A percentile compares a stretch with the other conserved stretches of the same genome.
phyloP scores from a whole-genome alignment of 371 early-diverging fungal genomes.

The Nematocida ironsii region DNA sequence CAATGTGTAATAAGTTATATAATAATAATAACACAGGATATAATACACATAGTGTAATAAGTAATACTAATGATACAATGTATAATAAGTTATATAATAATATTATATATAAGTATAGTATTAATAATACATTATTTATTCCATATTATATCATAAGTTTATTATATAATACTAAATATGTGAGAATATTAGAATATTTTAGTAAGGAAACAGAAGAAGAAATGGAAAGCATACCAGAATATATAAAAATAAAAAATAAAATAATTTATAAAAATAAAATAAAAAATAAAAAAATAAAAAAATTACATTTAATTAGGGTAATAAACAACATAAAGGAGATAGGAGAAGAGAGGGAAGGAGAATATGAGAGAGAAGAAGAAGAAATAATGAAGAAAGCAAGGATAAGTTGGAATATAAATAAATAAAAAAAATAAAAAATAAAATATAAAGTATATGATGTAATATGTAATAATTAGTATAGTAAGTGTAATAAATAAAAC shows the following conservation, averaged over 20 bases:
- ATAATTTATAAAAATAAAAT: background rate
- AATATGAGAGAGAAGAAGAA: constrained; percentile 30
- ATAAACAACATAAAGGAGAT: constrained; percentile 1
- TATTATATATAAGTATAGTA: too few species aligned
- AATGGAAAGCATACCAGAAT: constrained; percentile 47
- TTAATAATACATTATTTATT: background rate
- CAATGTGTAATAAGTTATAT: too few species aligned
- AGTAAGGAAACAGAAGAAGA: constrained; percentile 3
- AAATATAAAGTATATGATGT: too few species aligned
- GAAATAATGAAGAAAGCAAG: constrained; percentile 15
- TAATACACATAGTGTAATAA: too few species aligned
- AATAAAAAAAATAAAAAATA: constrained; percentile 2
- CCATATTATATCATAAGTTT: constrained; percentile 53
- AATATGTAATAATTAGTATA: too few species aligned
- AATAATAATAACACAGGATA: too few species aligned
- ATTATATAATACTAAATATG: constrained; percentile 24
- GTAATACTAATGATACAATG: too few species aligned
- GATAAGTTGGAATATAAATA: background rate
- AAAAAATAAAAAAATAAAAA: constrained; percentile 12
- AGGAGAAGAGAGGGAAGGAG: background rate
- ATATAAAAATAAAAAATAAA: constrained; percentile 10
- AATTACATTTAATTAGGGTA: constrained; percentile 20
- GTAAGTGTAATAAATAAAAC: too few species aligned
- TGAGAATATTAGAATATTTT: constrained; percentile 9
- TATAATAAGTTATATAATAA: too few species aligned